A percentile compares a stretch with the other conserved stretches of the same genome.
These are phyloP conservation scores for Apiosordaria backusii DNA, from an alignment of 495 filamentous ascomycete species.

Conservation along the genomic window DNA sequence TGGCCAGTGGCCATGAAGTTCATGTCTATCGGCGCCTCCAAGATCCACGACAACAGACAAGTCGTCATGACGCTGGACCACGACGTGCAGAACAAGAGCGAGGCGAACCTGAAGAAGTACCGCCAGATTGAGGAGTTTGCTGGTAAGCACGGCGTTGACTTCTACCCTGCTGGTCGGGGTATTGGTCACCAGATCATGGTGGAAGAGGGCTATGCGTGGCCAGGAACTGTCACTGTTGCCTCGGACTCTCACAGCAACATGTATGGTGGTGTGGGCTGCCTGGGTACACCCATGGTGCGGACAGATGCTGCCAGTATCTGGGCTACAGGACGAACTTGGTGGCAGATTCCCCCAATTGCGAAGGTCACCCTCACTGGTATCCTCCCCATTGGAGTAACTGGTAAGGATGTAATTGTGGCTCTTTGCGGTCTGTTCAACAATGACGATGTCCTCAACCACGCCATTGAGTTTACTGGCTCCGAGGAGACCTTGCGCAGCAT, in stretches of 20 bases:
- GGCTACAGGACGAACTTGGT: slow-evolving; percentile 83
- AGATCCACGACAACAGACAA: slow-evolving; percentile 68
- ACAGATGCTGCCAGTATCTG: slow-evolving; percentile 86
- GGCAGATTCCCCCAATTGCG: slow-evolving; percentile 83
- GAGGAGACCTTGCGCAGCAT: slow-evolving; percentile 74
- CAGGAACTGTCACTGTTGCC: slow-evolving; percentile 78
- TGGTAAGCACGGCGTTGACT: slow-evolving; percentile 71
- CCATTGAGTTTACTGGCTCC: slow-evolving; percentile 82
- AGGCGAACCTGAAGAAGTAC: slow-evolving; percentile 83
- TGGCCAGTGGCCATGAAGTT: slow-evolving; percentile 85
- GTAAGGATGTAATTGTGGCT: slow-evolving; percentile 93
- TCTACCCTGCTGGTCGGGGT: slow-evolving; percentile 78
- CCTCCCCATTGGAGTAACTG: slow-evolving; percentile 77
- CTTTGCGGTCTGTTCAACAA: slow-evolving; percentile 84
- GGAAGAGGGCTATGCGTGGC: slow-evolving; percentile 56
- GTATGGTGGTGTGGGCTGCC: slow-evolving; percentile 79
- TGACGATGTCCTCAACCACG: slow-evolving; percentile 90
- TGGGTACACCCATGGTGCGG: slow-evolving; percentile 77
- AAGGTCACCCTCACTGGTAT: slow-evolving; percentile 73
- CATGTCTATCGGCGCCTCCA: slow-evolving; percentile 79
- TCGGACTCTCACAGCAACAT: slow-evolving; percentile 83
- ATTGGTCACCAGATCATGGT: slow-evolving; percentile 41
- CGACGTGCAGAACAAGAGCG: slow-evolving; percentile 85
- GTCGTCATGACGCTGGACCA: slow-evolving; percentile 91
- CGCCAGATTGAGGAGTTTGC: slow-evolving; percentile 83